Evolutionary conservation across 768 basidiomycete genomes (phyloP).

Genomic region (Russula vinacea): DNA sequence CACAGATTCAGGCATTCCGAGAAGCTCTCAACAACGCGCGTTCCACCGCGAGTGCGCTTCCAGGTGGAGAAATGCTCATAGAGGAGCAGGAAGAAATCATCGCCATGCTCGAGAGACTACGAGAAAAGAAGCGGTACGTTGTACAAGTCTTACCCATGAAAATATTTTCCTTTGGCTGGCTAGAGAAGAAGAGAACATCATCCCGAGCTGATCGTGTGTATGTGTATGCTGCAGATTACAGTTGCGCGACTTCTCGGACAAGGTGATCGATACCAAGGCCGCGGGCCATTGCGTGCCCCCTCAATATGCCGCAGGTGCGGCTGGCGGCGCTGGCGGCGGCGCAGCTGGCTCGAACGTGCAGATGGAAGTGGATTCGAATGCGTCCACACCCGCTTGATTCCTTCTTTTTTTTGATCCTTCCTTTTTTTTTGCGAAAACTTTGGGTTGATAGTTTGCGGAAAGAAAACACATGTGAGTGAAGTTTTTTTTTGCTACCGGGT

Average conservation of each 20-base stretch:
- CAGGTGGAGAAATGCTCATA: conserved; percentile 68
- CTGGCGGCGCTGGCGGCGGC: not conserved
- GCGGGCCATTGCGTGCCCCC: conserved; percentile 23
- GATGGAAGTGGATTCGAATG: conserved; percentile 74
- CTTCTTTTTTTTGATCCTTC: not conserved
- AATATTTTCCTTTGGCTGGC: no score
- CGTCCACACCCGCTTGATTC: conserved; percentile 55
- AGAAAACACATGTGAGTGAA: no score
- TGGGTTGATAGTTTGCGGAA: no score
- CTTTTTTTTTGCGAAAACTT: not conserved
- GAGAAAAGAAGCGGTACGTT: conserved; percentile 59
- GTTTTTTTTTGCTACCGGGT: no score
- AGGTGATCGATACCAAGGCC: conserved; percentile 39
- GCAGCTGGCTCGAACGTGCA: conserved; percentile 35
- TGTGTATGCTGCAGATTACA: conserved; percentile 44
- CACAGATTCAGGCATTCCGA: conserved; percentile 73
- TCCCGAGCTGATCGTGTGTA: not conserved
- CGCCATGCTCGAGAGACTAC: conserved; percentile 59
- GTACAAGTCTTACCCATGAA: no score
- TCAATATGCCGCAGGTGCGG: not conserved
- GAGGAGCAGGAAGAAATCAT: conserved; percentile 72
- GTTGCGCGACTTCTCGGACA: conserved; percentile 50
- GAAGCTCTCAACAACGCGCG: conserved; percentile 55
- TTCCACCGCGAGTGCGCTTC: conserved; percentile 53
- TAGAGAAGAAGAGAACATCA: not conserved